Evolutionary conservation across 306 rosid species (phyloP).

Genomic region (Gillenia trifoliata): DNA sequence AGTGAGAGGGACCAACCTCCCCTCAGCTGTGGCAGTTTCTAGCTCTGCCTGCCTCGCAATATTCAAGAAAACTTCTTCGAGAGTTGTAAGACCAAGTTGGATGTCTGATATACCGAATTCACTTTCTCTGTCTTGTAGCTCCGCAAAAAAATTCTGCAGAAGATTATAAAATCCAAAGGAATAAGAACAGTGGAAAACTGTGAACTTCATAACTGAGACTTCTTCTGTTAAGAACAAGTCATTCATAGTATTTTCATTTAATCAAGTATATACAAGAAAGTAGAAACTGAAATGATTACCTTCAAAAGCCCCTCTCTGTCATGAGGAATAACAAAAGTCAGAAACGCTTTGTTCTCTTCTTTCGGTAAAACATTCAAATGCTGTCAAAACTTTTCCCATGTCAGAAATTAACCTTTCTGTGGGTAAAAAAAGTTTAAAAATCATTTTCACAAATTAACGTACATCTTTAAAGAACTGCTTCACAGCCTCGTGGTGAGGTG

Average conservation of each 20-base stretch:
- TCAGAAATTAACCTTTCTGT: slow-evolving; percentile 25
- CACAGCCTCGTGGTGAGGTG: slow-evolving; percentile 48
- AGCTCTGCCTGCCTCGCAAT: slow-evolving; percentile 84
- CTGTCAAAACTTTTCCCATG: slow-evolving; percentile 44
- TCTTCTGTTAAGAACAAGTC: background rate
- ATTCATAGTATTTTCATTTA: background rate
- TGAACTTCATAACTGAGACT: background rate
- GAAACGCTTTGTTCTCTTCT: slow-evolving; percentile 59
- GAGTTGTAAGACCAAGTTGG: slow-evolving; percentile 80
- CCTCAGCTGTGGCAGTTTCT: slow-evolving; percentile 75
- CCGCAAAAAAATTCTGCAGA: slow-evolving; percentile 55
- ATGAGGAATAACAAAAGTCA: slow-evolving; percentile 83
- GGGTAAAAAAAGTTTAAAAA: background rate
- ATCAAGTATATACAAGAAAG: background rate
- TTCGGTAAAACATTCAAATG: slow-evolving; percentile 69
- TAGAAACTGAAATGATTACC: slow-evolving; percentile 28
- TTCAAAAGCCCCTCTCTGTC: slow-evolving; percentile 62
- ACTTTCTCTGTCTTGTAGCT: slow-evolving; percentile 59
- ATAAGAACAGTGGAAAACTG: background rate
- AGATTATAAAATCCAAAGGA: background rate
- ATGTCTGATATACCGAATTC: slow-evolving; percentile 77
- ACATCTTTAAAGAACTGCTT: slow-evolving; percentile 76
- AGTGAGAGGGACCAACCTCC: slow-evolving; percentile 47
- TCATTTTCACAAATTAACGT: slow-evolving; percentile 29
- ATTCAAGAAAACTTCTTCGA: slow-evolving; percentile 86